These are phyloP conservation scores for Yarrowia deformans DNA, from an alignment of 805 yeast species.

Conservation along the genomic window DNA sequence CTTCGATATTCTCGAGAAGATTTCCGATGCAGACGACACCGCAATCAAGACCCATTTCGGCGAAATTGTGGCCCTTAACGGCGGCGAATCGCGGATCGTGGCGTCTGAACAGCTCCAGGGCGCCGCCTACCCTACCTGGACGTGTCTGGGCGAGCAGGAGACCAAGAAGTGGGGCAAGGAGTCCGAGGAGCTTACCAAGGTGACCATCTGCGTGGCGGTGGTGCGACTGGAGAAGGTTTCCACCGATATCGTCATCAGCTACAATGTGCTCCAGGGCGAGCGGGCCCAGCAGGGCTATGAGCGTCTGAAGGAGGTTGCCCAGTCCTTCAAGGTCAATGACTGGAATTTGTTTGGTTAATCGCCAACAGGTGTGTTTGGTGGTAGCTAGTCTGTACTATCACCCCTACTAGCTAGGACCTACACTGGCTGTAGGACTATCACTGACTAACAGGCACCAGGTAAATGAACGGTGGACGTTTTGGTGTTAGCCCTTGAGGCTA, in stretches of 20 bases:
- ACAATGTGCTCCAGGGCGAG: slow-evolving; percentile 53
- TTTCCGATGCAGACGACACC: slow-evolving; percentile 43
- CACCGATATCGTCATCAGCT: slow-evolving; percentile 69
- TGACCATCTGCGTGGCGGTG: slow-evolving; percentile 64
- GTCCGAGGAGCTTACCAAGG: slow-evolving; percentile 47
- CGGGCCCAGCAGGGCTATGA: slow-evolving; percentile 17
- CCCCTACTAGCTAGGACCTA: too few species aligned
- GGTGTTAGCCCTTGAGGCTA: too few species aligned
- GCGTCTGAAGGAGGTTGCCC: slow-evolving; percentile 25
- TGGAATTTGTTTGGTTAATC: slow-evolving; percentile 28
- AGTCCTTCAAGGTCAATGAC: slow-evolving; percentile 36
- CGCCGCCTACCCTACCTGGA: slow-evolving; percentile 56
- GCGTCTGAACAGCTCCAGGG: slow-evolving; percentile 47
- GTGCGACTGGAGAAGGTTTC: slow-evolving; percentile 59
- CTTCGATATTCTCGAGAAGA: slow-evolving; percentile 54
- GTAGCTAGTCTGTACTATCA: too few species aligned
- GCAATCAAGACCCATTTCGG: slow-evolving; percentile 46
- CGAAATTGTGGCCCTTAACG: slow-evolving; percentile 47
- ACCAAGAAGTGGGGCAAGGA: slow-evolving; percentile 37
- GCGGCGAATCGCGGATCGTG: slow-evolving; percentile 35
- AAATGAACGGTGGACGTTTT: too few species aligned
- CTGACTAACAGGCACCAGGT: too few species aligned
- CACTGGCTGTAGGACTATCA: too few species aligned
- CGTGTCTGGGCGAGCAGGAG: slow-evolving; percentile 59
- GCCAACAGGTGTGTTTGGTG: too few species aligned